These are phyloP conservation scores for Lagenidium sp. DNA, from an alignment of 352 stramenopile genomes.

Conservation along the genomic window DNA sequence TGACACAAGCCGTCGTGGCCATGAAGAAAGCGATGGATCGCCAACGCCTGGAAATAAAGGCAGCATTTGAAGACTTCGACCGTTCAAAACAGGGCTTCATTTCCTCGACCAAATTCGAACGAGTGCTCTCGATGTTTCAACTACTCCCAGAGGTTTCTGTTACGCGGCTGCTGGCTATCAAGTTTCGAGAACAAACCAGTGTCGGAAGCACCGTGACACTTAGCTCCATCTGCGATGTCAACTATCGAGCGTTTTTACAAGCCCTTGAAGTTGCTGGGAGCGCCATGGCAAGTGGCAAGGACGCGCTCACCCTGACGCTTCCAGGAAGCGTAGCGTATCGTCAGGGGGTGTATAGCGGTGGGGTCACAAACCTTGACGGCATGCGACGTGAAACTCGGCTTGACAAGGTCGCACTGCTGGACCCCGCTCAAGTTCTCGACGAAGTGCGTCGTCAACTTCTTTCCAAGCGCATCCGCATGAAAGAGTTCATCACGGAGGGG, in stretches of 20 bases:
- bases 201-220: conserved; percentile 31
- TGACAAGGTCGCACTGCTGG: conserved; percentile 10
- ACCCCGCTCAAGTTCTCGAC: conserved; percentile 35
- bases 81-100: conserved; percentile 71
- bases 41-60: conserved; percentile 71
- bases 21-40: conserved; percentile 59
- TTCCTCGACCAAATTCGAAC: conserved; percentile 70
- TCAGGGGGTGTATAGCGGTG: conserved; percentile 39
- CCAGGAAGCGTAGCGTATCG: conserved; percentile 53
- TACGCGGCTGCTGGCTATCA: conserved; percentile 48
- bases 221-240: conserved; percentile 73
- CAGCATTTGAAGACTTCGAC: conserved; percentile 79
- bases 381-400: conserved; percentile 23
- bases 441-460: conserved; percentile 57
- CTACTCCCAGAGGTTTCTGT: conserved; percentile 37
- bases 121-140: conserved; percentile 72
- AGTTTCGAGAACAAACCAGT: conserved; percentile 59
- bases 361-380: conserved; percentile 14
- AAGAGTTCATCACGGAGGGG: conserved; percentile 74
- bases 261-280: conserved; percentile 40
- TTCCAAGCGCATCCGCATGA: conserved; percentile 62
- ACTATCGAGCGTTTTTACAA: conserved; percentile 74
- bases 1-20: conserved; percentile 27
- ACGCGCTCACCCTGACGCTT: conserved; percentile 19
- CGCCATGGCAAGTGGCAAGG: conserved; percentile 8